Base-by-base conservation (phyloP, 371 early-diverging fungal species). In the Zopfochytrium polystomum region DNA sequence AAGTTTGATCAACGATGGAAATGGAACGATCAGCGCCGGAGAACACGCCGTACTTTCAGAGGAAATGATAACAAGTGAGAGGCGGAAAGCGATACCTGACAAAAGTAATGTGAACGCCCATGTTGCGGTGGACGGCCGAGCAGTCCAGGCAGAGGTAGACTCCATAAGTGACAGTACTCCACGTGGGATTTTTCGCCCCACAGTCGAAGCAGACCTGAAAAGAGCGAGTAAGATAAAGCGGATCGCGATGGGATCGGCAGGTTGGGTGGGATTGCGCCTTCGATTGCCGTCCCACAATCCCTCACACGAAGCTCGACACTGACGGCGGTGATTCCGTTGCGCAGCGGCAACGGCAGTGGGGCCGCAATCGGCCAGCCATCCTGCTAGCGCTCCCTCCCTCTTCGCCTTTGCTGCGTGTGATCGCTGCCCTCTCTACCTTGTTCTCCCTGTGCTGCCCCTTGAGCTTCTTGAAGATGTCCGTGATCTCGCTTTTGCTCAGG, bases 121-220 rank as follows among this genome's bases (percentile, higher is more conserved):
- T 82, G 64, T 92, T 93, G 49, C 96, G 85, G 66, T 95, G 96
- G 5, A 90, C 87, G 29, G 97, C 88, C 11, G 98, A 97, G 75
- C 99, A 99, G 57, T 98, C 96, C 34, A 95, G 83, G 76, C 99
- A 99, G 52, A 99, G 80, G 73, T 98, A 99, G 58, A 96, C 87
- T 45, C 98, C 99, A 77, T 87, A 98, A 1, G 95, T 91, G 15
- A 97, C 90, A 58, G 91, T 89, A 38, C 95, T 84, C 99, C 99
- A 99, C 25, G 91, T 91, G 32, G 99, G 99, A 74, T 93, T 94
- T 73, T 93, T 92, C 54, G 89, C 86, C 34, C 83, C 83, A 74
- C 99, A 99, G 77, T 99, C 99, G 70, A 96, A 94, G 82, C 99
- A 99, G 38, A 80, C 77, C 89, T 91, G 72, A 27, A 55, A 15